Base-by-base conservation (phyloP, 345 rosid genomes). In the Populus simonii region DNA sequence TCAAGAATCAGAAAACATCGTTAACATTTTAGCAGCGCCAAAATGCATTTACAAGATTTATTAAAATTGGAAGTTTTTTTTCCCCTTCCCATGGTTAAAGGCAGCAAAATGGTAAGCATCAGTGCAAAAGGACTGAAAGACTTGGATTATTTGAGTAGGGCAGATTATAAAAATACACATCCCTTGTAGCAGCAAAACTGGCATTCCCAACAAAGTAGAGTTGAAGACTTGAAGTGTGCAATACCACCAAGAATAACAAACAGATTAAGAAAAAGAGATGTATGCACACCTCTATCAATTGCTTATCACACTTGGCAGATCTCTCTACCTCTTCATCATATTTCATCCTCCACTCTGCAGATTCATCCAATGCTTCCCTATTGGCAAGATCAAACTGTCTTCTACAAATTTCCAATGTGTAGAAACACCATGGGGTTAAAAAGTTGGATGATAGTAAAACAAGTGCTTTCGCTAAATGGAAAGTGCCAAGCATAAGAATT, bases 311-410 rank as follows among this genome's bases (percentile, higher is more conserved):
- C 70, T 78, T 89, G 20, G 86, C 86, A 72, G 88, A 88, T 84
- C 85, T 90, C 78, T 86, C 93, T 7, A 83, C 83, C 81, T 96
- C 92, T 39, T 47, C 78, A 69, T 93, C 99, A 79, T 87, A 96
- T 80, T 83, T 89, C 86, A 82, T 74, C 70, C 99, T 84, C 99
- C 99, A 96, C 45, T 91, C 99, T 2, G 98, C 97, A 72, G 99
- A 91, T 82, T 93, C 99, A 76, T 96, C 97, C 94, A 92, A 85
- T 62, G 99, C 98, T 71, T 96, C 98, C 76, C 90, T 88, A 81
- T 92, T 91, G 0, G 98, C 98, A 12, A 93, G 85, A 89, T 96
- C 99, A 77, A 96, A 93, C 79, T 96, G 93, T 80, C 87, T 88
- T 83, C 98, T 95, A 66, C 86, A 89, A 74, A 76, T 62, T 68